Conservation (phyloP, 164 flowering plant species). For the Pachysandra terminalis region DNA sequence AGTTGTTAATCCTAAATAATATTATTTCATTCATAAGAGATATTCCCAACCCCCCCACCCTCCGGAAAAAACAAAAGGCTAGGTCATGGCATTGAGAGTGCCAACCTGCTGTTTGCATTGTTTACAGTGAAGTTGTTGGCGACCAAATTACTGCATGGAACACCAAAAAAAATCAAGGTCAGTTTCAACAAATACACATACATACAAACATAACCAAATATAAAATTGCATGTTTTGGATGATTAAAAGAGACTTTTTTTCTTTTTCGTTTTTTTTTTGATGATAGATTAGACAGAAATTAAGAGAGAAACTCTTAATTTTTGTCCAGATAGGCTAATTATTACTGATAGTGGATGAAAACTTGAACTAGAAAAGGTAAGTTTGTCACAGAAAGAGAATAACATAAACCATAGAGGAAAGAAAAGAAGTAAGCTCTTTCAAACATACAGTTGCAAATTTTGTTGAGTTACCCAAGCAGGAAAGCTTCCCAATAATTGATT, state of each 20-base stretch:
- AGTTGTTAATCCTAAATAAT: neutral
- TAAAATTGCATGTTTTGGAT: neutral
- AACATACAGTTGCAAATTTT: conserved; percentile 58
- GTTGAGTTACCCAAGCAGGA: conserved; percentile 56
- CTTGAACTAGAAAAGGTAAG: neutral
- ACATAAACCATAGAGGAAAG: neutral
- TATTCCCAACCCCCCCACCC: too few species aligned
- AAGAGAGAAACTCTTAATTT: too few species aligned
- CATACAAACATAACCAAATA: neutral
- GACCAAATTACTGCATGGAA: conserved; percentile 56
- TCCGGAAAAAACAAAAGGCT: neutral
- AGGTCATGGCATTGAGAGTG: neutral
- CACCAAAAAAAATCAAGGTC: neutral
- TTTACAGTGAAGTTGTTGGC: conserved; percentile 60
- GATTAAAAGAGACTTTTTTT: too few species aligned
- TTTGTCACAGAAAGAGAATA: neutral
- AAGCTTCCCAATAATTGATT: conserved; percentile 61
- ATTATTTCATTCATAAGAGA: neutral
- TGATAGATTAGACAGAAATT: neutral
- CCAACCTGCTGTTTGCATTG: conserved; percentile 48
- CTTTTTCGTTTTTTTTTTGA: neutral
- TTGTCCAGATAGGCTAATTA: too few species aligned
- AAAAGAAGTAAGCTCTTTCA: too few species aligned
- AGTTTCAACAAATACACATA: conserved; percentile 3
- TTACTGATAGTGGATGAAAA: too few species aligned